A percentile compares a stretch with the other conserved stretches of the same genome.
These are phyloP conservation scores for Neoboletus magnificus DNA, from an alignment of 768 basidiomycete species.

Conservation along the genomic window DNA sequence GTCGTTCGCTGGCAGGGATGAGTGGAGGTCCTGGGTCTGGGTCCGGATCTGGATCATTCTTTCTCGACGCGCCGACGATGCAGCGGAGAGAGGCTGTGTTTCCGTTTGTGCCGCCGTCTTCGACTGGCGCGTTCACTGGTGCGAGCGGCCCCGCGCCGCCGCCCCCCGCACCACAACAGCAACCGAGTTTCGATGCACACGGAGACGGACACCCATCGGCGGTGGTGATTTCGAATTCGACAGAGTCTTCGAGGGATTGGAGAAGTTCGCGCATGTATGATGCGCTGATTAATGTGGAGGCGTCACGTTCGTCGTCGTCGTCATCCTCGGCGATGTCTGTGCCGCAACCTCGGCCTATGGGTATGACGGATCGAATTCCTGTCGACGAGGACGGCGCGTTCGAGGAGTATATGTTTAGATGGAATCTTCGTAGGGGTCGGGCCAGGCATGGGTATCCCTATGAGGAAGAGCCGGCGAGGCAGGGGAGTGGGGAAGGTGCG, in stretches of 20 bases:
- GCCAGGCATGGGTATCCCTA: not conserved
- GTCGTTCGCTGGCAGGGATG: conserved; percentile 1
- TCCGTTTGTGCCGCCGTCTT: conserved; percentile 5
- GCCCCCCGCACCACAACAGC: not conserved
- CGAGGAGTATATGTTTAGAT: conserved; percentile 18
- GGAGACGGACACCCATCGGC: not conserved
- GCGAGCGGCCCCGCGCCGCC: not conserved
- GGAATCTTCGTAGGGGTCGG: not conserved
- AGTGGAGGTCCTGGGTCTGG: not conserved
- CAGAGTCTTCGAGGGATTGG: conserved; percentile 16
- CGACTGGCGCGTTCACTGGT: conserved; percentile 5
- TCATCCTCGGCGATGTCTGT: conserved; percentile 7
- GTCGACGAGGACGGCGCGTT: conserved; percentile 17
- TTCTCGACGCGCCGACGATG: conserved; percentile 8
- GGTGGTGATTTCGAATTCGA: conserved; percentile 7
- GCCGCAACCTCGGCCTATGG: conserved; percentile 8
- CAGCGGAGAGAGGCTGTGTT: conserved; percentile 13
- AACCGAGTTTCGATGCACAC: conserved; percentile 4
- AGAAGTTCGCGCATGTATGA: conserved; percentile 10
- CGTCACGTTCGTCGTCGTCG: conserved; percentile 22
- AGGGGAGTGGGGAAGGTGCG: conserved; percentile 4
- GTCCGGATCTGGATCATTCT: not conserved
- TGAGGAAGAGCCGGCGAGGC: conserved; percentile 5
- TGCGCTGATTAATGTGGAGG: conserved; percentile 2
- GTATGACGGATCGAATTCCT: conserved; percentile 18